Base-by-base conservation (phyloP, 139 green algal species). In the Chlamydomonas sp. region DNA sequence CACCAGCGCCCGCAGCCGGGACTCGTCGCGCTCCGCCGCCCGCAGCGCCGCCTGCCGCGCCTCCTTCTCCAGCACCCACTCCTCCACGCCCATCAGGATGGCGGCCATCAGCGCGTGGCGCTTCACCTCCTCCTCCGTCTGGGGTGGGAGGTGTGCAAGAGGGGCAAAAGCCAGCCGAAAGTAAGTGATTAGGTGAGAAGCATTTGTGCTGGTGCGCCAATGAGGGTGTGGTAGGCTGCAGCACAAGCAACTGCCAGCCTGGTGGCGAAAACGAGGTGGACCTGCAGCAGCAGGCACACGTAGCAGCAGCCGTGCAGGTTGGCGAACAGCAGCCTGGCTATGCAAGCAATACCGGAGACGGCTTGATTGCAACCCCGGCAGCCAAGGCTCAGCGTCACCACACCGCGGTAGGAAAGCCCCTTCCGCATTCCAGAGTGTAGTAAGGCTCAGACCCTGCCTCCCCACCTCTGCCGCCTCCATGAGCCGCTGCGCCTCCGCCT, bases 1-100 rank as follows among this genome's bases (percentile, higher is more conserved):
- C 71, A 62, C 60, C 82, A 86, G 71, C 82, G 63, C 61, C 15
- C 15, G 8, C 82, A 86, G 72, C 61, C 82, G 82, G 61, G 16
- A 4, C 82, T 79, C 82, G 61, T 86, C 82, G 9, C 82, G 82
- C 71, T 79, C 71, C 5, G 82, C 69, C 49, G 82, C 82, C 0
- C 71, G 59, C 71, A 86, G 71, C 59, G 82, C 82, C 60, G 82
- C 82, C 71, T 73, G 72, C 31, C 82, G 69, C 10, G 62, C 60
- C 62, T 86, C 71, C 71, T 72, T 62, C 82, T 86, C 82, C 82
- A 86, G 60, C 17, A 86, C 82, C 82, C 82, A 86, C 60, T 86
- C 82, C 82, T 86, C 82, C 71, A 80, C 66, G 20, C 82, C 82
- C 82, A 86, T 86, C 9, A 86, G 71, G 9, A 79, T 77, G 4